Evolutionary conservation across 768 basidiomycete species (phyloP), one percentile per base, ranked within the genome.

Genomic region (Holtermannia corniformis): DNA sequence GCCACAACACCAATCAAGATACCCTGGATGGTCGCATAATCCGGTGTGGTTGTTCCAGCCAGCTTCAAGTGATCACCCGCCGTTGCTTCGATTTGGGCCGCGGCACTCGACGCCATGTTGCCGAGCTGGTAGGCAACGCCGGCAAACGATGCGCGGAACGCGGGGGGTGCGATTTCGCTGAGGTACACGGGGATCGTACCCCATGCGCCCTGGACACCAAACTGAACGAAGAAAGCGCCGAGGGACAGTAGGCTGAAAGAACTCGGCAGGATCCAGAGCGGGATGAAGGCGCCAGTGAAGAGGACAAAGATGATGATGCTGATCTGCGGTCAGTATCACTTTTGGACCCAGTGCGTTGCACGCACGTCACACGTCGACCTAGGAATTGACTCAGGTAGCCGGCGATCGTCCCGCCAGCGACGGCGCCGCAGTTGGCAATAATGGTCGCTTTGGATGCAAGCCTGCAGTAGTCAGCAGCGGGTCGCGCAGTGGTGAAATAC

Each of bases 141-240:
- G 37, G 85, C 85, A 77, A 88, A 90, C 1, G 85, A 85, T 3
- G 87, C 86, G 52, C 90, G 78, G 78, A 90, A 92, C 0, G 86
- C 88, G 3, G 87, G 85, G 1, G 90, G 90, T 0, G 85, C 85
- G 74, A 89, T 78, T 71, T 93, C 89, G 12, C 81, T 78, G 20
- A 92, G 76, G 69, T 84, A 85, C 61, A 89, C 84, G 1, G 88
- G 87, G 68, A 87, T 85, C 11, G 87, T 83, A 61, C 87, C 87
- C 86, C 86, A 89, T 32, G 87, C 88, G 1, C 87, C 88, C 68
- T 93, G 90, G 0, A 92, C 86, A 47, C 86, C 87, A 59, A 87
- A 81, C 64, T 91, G 88, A 14, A 89, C 75, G 60, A 60, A 62
- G 55, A 92, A 93, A 0, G 87, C 89, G 7, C 87, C 87, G 0